A percentile compares a stretch with the other conserved stretches of the same genome.
Conservation (phyloP, 2,329 filamentous ascomycete species). For the Exophiala lecanii-corni region DNA sequence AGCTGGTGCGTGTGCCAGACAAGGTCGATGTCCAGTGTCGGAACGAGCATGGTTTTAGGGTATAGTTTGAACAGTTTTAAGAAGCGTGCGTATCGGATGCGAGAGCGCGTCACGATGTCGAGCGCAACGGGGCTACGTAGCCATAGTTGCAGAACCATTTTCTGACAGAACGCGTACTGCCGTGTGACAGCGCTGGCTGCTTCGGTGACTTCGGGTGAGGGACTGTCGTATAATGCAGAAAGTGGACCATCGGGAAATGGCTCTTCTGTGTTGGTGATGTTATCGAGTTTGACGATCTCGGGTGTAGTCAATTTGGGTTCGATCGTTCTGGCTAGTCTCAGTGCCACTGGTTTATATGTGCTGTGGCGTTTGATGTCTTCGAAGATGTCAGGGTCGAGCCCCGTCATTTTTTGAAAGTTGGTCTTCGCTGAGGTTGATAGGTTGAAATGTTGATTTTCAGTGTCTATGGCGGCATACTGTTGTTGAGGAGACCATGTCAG, state of each 20-base stretch:
- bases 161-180: slow-evolving; percentile 38
- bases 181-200: slow-evolving; percentile 34
- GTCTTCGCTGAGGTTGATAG: background rate
- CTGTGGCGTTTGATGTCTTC: background rate
- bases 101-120: slow-evolving; percentile 34
- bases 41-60: slow-evolving; percentile 33
- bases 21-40: slow-evolving; percentile 42
- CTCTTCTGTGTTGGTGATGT: no score
- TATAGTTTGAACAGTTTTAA: slow-evolving; percentile 33
- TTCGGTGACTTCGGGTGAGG: slow-evolving; percentile 4
- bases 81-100: slow-evolving; percentile 39
- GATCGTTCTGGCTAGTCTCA: background rate
- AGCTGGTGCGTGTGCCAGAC: slow-evolving; percentile 45
- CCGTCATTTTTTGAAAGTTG: slow-evolving; percentile 7
- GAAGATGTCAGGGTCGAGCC: slow-evolving; percentile 15
- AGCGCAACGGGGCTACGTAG: slow-evolving; percentile 34
- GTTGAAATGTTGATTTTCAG: slow-evolving; percentile 8
- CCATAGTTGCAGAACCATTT: slow-evolving; percentile 41
- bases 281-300: background rate
- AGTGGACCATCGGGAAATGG: no score
- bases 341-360: background rate
- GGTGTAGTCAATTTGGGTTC: slow-evolving; percentile 5
- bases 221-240: no score
- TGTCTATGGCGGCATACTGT: slow-evolving; percentile 2
- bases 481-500: no score